Conservation (phyloP, 1,139 yeast species). For the Suzukiozyma palmioleophila region DNA sequence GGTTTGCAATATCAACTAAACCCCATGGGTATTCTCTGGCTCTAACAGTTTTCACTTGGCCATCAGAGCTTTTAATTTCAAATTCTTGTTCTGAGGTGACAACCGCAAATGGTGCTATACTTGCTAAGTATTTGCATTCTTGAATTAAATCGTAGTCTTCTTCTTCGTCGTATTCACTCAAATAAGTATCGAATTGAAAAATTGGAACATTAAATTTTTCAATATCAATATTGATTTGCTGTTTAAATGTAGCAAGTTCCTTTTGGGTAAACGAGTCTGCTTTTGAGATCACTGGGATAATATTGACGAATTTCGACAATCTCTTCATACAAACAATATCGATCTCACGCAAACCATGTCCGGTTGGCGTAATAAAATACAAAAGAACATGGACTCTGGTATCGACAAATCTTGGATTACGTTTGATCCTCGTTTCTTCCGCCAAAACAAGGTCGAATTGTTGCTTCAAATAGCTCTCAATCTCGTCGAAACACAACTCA, state of each 20-base stretch:
- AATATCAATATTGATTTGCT: conserved; percentile 63
- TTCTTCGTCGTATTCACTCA: conserved; percentile 47
- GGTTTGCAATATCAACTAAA: conserved; percentile 74
- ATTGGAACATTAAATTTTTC: conserved; percentile 75
- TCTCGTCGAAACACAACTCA: conserved; percentile 59
- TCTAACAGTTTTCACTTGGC: conserved; percentile 48
- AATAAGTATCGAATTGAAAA: conserved; percentile 61
- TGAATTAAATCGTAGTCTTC: conserved; percentile 74
- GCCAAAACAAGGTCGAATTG: conserved; percentile 90
- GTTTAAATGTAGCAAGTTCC: conserved; percentile 60
- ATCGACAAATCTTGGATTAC: conserved; percentile 80
- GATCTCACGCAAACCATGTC: conserved; percentile 72
- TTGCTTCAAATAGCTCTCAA: conserved; percentile 73
- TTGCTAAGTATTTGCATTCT: conserved; percentile 72
- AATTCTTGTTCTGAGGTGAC: conserved; percentile 63
- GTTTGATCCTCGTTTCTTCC: conserved; percentile 86
- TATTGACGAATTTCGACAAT: conserved; percentile 75
- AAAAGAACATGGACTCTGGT: conserved; percentile 70
- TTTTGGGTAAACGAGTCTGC: conserved; percentile 80
- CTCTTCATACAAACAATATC: conserved; percentile 76
- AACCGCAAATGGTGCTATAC: conserved; percentile 81
- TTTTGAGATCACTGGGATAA: conserved; percentile 82
- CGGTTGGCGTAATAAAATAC: conserved; percentile 70
- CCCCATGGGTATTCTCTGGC: conserved; percentile 98
- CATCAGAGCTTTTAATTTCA: conserved; percentile 54